Evolutionary conservation across 768 basidiomycete species (phyloP).

Genomic region (Boletellus sp.): DNA sequence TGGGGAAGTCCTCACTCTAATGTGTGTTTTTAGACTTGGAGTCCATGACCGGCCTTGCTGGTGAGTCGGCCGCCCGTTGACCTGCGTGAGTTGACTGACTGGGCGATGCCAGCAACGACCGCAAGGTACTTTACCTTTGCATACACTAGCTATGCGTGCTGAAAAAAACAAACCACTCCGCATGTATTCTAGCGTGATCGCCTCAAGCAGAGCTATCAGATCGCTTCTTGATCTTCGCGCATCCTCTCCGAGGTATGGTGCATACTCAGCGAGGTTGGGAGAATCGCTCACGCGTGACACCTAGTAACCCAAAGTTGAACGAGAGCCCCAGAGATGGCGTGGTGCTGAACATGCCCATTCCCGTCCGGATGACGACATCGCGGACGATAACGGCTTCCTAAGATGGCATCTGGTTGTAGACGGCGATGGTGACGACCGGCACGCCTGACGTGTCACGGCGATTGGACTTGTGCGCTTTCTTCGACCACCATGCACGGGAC

Average conservation of each 20-base stretch:
- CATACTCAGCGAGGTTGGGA: too few relatives aligned
- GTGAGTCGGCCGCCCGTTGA: conserved; percentile 2
- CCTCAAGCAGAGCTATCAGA: conserved; percentile 15
- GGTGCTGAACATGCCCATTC: conserved; percentile 9
- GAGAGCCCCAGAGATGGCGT: not conserved
- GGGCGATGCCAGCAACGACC: conserved; percentile 5
- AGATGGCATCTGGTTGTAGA: too few relatives aligned
- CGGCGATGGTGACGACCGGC: too few relatives aligned
- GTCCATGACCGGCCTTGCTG: not conserved
- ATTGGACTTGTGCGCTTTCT: too few relatives aligned
- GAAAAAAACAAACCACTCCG: not conserved
- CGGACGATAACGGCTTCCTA: not conserved
- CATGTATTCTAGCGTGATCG: conserved; percentile 9
- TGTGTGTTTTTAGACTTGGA: conserved; percentile 3
- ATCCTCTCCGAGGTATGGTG: not conserved
- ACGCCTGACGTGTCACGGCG: too few relatives aligned
- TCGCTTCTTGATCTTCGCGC: conserved; percentile 11
- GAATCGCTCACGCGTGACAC: not conserved
- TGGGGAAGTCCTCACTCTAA: not conserved
- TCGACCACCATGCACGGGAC: too few relatives aligned
- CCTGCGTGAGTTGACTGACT: not conserved
- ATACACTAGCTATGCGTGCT: not conserved
- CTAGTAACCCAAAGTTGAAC: not conserved
- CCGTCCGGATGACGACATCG: not conserved
- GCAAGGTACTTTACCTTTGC: conserved; percentile 10